Evolutionary conservation across 148 eudicot genomes (phyloP).

Genomic region (Vaccinium vitisidaea): DNA sequence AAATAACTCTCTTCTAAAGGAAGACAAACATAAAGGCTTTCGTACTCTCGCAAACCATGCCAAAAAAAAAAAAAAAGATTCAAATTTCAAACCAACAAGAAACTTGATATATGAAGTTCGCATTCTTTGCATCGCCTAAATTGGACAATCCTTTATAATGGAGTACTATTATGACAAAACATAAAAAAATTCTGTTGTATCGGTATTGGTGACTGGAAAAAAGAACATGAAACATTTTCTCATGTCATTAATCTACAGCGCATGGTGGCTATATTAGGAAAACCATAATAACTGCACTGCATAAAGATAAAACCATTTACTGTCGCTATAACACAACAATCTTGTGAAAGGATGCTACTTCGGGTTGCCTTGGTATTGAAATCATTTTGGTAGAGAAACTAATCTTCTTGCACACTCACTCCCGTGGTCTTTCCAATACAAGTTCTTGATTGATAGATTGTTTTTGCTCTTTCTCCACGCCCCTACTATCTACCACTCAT

Average conservation of each 20-base stretch:
- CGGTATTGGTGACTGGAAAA: background rate
- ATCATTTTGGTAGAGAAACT: background rate
- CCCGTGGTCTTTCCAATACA: background rate
- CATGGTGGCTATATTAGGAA: background rate
- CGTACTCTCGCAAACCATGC: background rate
- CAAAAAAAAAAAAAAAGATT: background rate
- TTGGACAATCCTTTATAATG: background rate
- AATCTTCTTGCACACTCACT: background rate
- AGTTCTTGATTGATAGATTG: background rate
- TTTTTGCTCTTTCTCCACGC: background rate
- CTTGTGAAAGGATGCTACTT: background rate
- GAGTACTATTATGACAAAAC: background rate
- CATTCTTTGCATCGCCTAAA: background rate
- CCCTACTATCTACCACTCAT: background rate
- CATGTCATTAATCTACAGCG: background rate
- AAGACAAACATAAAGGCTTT: background rate
- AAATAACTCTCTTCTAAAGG: background rate
- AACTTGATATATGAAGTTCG: background rate
- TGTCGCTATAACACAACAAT: background rate
- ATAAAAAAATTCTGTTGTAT: background rate
- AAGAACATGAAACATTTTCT: background rate
- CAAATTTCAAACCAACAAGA: background rate
- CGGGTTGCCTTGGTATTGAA: background rate
- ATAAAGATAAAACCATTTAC: background rate
- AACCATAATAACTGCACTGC: background rate